These are phyloP conservation scores for Garcia nutans DNA, from an alignment of 345 rosid species.

Conservation along the genomic window DNA sequence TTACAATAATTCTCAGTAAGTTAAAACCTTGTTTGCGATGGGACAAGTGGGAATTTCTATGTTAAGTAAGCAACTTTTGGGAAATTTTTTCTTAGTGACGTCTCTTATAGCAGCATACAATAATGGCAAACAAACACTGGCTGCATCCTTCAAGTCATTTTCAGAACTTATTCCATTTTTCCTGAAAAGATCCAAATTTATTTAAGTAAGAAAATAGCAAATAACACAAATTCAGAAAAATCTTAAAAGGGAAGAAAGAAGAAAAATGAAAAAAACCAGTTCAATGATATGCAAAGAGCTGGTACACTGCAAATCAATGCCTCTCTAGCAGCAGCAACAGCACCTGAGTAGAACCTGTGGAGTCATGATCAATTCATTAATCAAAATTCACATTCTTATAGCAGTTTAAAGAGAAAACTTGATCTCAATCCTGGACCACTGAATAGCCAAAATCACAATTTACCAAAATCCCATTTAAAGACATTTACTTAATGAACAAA, in stretches of 20 bases:
- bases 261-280: slow-evolving; percentile 12
- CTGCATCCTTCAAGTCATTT: slow-evolving; percentile 23
- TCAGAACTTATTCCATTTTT: slow-evolving; percentile 16
- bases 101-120: slow-evolving; percentile 19
- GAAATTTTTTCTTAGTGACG: slow-evolving; percentile 12
- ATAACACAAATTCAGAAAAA: background rate
- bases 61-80: slow-evolving; percentile 14
- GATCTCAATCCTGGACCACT: background rate
- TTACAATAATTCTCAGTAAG: background rate
- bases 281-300: slow-evolving; percentile 21
- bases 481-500: background rate
- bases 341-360: slow-evolving; percentile 20
- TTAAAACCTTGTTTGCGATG: slow-evolving; percentile 17
- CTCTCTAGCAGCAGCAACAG: slow-evolving; percentile 25
- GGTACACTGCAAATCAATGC: slow-evolving; percentile 25
- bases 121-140: slow-evolving; percentile 18
- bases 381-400: background rate
- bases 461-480: background rate
- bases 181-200: slow-evolving; percentile 7
- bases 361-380: background rate
- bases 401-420: background rate
- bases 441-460: background rate
- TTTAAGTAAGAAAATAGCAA: background rate
- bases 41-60: slow-evolving; percentile 22
- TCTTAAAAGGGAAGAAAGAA: background rate